Evolutionary conservation across 768 basidiomycete species (phyloP).

Genomic region (Termitomyces heimii): DNA sequence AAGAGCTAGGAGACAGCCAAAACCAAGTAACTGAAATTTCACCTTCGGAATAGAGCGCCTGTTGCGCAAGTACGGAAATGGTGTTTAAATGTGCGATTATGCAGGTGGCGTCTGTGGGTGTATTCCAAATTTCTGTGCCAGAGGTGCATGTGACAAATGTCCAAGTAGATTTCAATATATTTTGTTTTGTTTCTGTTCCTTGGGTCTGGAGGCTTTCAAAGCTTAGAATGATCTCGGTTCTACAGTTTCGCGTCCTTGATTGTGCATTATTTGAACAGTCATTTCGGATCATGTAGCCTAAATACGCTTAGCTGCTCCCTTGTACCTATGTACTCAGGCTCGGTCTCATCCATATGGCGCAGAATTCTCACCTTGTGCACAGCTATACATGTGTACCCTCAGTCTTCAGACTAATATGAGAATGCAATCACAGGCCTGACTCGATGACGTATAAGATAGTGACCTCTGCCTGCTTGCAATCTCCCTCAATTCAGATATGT

Average conservation of each 20-base stretch:
- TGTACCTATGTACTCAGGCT: not conserved
- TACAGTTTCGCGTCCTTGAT: too few species aligned
- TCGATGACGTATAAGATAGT: conserved; percentile 1
- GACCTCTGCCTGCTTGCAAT: not conserved
- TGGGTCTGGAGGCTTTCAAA: too few species aligned
- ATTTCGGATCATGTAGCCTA: not conserved
- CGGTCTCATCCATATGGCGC: conserved; percentile 12
- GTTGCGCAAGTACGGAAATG: too few species aligned
- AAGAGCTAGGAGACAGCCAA: not conserved
- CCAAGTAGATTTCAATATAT: too few species aligned
- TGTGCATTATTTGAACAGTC: not conserved
- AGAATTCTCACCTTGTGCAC: conserved; percentile 12
- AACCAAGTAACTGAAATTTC: too few species aligned
- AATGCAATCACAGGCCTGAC: not conserved
- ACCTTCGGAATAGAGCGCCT: too few species aligned
- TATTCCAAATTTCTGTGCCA: too few species aligned
- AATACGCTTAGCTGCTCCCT: not conserved
- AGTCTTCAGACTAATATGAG: not conserved
- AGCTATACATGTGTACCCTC: conserved; percentile 8
- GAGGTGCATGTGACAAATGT: too few species aligned
- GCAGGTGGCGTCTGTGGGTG: too few species aligned
- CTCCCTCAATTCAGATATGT: conserved; percentile 31
- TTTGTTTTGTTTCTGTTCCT: too few species aligned
- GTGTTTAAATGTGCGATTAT: too few species aligned
- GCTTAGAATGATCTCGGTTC: too few species aligned